phyloP scores from a whole-genome alignment of 1,139 yeast species.

The Ogataea hybrid region DNA sequence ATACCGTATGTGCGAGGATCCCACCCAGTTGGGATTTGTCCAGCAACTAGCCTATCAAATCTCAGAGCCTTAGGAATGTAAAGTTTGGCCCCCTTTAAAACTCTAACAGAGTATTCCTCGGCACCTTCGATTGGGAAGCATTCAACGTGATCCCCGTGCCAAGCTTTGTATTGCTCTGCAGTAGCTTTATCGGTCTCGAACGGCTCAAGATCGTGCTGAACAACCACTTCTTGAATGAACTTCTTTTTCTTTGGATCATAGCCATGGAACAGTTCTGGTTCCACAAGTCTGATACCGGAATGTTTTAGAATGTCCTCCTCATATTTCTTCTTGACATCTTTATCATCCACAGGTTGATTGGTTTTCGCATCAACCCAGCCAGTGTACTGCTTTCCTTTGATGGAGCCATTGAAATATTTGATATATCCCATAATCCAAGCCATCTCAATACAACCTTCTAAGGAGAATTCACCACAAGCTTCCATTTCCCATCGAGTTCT shows the following conservation, averaged over 20 bases:
- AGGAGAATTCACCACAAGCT: conserved; percentile 90
- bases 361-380: conserved; percentile 99
- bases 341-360: conserved; percentile 88
- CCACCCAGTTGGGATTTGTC: conserved; percentile 99
- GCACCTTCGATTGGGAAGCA: conserved; percentile 83
- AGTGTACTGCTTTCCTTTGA: conserved; percentile 84
- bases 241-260: conserved; percentile 94
- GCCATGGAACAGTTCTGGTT: conserved; percentile 91
- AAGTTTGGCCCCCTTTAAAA: conserved; percentile 90
- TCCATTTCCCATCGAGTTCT: conserved; percentile 99
- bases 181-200: conserved; percentile 94
- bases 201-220: conserved; percentile 94
- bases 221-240: conserved; percentile 89
- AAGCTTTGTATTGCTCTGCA: conserved; percentile 89
- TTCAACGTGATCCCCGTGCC: conserved; percentile 94
- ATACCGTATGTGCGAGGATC: conserved; percentile 93
- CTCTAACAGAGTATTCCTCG: conserved; percentile 88
- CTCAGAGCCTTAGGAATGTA: conserved; percentile 93
- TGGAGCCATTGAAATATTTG: conserved; percentile 82
- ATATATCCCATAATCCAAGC: conserved; percentile 99
- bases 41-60: conserved; percentile 96
- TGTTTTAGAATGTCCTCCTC: conserved; percentile 87
- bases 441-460: conserved; percentile 98
- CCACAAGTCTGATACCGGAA: conserved; percentile 94
- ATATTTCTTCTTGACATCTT: conserved; percentile 87